Conservation (phyloP, 2,329 filamentous ascomycete species). For the Cytospora chrysosperma region DNA sequence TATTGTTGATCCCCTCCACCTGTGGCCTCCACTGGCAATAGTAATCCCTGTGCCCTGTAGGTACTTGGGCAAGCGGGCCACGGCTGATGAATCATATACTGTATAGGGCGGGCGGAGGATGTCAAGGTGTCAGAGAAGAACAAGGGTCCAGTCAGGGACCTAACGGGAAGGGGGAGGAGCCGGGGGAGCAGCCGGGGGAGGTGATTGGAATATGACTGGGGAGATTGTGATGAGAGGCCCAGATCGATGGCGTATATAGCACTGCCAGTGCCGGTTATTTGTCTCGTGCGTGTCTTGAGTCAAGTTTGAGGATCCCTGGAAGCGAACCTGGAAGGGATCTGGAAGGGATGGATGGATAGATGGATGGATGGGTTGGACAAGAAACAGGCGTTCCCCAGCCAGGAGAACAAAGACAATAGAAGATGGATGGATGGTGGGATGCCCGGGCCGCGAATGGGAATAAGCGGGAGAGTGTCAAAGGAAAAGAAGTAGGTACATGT, state of each 20-base stretch:
- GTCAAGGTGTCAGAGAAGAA: constrained; percentile 18
- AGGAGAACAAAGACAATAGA: background rate
- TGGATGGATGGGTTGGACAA: background rate
- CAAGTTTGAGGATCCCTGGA: constrained; percentile 20
- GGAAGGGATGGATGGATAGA: no score
- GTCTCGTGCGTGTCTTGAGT: constrained; percentile 20
- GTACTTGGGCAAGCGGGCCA: constrained; percentile 2
- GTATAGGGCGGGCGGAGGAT: constrained; percentile 2
- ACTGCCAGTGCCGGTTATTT: background rate
- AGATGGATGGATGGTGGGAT: background rate
- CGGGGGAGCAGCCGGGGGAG: no score
- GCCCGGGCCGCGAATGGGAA: background rate
- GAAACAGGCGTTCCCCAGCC: background rate
- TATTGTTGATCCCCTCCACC: no score
- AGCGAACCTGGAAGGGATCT: no score
- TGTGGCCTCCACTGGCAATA: no score
- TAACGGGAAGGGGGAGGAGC: background rate
- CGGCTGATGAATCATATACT: constrained; percentile 25
- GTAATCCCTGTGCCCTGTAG: no score
- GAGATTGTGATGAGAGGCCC: constrained; percentile 4
- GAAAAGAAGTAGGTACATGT: no score
- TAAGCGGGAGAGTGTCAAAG: background rate
- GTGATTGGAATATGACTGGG: constrained; percentile 16
- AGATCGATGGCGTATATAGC: constrained; percentile 16
- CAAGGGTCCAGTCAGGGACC: background rate